Evolutionary conservation across 1,284 basidiomycete genomes (phyloP).

Genomic region (Puccinia coronata): DNA sequence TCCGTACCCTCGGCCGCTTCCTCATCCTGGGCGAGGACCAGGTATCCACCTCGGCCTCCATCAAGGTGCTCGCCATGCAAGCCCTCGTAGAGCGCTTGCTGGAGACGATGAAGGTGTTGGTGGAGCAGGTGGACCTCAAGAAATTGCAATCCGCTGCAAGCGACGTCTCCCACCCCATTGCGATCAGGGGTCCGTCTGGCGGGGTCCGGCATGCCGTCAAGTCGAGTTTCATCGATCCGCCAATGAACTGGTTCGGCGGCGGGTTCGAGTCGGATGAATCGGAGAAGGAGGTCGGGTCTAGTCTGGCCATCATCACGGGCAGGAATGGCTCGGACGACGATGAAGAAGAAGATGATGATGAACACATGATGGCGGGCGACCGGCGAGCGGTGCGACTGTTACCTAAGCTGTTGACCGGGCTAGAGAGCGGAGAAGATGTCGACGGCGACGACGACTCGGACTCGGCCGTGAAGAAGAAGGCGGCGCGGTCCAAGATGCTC

Average conservation of each 20-base stretch:
- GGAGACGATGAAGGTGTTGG: slow-evolving; percentile 31
- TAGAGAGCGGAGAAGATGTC: neutral
- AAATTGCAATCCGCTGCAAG: neutral
- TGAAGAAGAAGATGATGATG: too few species aligned
- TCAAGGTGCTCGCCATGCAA: slow-evolving; percentile 12
- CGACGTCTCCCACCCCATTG: too few species aligned
- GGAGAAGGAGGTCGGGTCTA: slow-evolving; percentile 21
- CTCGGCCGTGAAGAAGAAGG: neutral
- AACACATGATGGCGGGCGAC: too few species aligned
- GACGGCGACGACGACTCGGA: neutral
- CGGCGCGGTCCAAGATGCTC: neutral
- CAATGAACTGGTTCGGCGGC: slow-evolving; percentile 40
- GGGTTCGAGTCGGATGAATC: slow-evolving; percentile 29
- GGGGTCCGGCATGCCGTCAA: neutral
- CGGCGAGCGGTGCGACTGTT: neutral
- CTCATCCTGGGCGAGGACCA: slow-evolving; percentile 15
- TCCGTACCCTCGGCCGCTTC: slow-evolving; percentile 17
- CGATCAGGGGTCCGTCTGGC: neutral
- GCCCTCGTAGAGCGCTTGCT: slow-evolving; percentile 30
- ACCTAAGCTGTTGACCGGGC: neutral
- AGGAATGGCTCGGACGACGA: neutral
- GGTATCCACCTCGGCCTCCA: slow-evolving; percentile 8
- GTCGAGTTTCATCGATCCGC: neutral
- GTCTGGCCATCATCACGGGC: slow-evolving; percentile 3
- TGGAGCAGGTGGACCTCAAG: slow-evolving; percentile 12